phyloP scores from a whole-genome alignment of 306 rosid species.

The Senna siamea region DNA sequence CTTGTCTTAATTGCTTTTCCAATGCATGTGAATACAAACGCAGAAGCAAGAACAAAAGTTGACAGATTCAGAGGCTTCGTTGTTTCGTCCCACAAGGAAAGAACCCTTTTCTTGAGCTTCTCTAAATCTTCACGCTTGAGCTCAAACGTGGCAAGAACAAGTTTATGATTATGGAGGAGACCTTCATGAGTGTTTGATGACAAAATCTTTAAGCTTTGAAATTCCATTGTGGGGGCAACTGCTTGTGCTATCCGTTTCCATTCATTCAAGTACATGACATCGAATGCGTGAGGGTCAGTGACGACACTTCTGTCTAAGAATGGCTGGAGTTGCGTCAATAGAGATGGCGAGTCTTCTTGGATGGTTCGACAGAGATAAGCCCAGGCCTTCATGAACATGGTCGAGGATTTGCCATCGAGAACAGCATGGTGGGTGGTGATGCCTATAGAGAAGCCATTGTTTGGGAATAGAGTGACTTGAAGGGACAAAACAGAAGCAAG shows the following conservation, averaged over 20 bases:
- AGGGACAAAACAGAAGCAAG: constrained; percentile 39
- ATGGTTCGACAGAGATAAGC: constrained; percentile 32
- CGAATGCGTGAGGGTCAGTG: constrained; percentile 36
- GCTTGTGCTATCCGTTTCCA: constrained; percentile 18
- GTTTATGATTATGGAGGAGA: background rate
- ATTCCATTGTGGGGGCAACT: background rate
- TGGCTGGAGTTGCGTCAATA: constrained; percentile 11
- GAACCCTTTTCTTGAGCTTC: constrained; percentile 15
- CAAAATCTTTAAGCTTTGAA: constrained; percentile 8
- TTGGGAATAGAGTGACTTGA: constrained; percentile 56
- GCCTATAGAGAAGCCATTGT: constrained; percentile 52
- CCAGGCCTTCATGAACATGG: constrained; percentile 53
- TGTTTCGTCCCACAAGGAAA: background rate
- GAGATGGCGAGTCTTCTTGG: background rate
- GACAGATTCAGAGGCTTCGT: constrained; percentile 21
- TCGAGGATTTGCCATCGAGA: constrained; percentile 50
- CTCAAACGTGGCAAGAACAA: constrained; percentile 41
- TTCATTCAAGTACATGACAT: background rate
- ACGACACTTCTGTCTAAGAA: constrained; percentile 29
- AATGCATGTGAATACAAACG: constrained; percentile 12
- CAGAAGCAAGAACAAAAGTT: constrained; percentile 34
- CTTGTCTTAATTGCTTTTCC: background rate
- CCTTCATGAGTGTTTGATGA: background rate
- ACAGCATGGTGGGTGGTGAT: constrained; percentile 48
- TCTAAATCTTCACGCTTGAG: constrained; percentile 25